Evolutionary conservation across 805 yeast species (phyloP).

Genomic region (Tetrapisispora iriomotensis): DNA sequence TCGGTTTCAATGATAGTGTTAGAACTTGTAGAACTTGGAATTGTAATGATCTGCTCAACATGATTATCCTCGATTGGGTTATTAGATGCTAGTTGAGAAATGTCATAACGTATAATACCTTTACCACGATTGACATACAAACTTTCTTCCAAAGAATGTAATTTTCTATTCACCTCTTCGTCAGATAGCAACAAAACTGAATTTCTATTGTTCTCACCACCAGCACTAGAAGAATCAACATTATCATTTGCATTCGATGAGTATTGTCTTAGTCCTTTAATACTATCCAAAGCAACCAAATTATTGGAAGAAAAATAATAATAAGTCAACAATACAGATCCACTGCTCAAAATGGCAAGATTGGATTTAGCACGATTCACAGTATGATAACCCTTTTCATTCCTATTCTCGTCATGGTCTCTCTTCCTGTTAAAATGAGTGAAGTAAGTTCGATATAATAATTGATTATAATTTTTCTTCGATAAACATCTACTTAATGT

Average conservation of each 20-base stretch:
- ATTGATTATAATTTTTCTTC: conserved; percentile 10
- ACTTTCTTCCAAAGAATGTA: conserved; percentile 71
- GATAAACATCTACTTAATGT: conserved; percentile 12
- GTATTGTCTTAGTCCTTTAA: conserved; percentile 20
- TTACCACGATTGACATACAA: conserved; percentile 71
- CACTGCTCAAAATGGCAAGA: conserved; percentile 4
- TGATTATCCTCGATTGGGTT: conserved; percentile 93
- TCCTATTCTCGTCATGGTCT: neutral
- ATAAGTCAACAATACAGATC: conserved; percentile 13
- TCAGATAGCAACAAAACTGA: conserved; percentile 46
- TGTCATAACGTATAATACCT: conserved; percentile 82
- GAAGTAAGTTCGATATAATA: conserved; percentile 12
- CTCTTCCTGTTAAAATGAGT: neutral
- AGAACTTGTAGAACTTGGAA: conserved; percentile 34
- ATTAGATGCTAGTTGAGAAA: conserved; percentile 82
- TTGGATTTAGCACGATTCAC: neutral
- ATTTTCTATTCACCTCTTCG: conserved; percentile 57
- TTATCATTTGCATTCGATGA: conserved; percentile 4
- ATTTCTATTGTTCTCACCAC: conserved; percentile 1
- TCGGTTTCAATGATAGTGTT: conserved; percentile 41
- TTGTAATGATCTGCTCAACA: conserved; percentile 69
- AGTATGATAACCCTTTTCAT: neutral
- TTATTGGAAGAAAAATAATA: conserved; percentile 11
- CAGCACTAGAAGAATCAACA: neutral
- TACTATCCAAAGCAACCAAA: conserved; percentile 19